These are phyloP conservation scores for Chaetomium tenue DNA, from an alignment of 495 filamentous ascomycete species.

Conservation along the genomic window DNA sequence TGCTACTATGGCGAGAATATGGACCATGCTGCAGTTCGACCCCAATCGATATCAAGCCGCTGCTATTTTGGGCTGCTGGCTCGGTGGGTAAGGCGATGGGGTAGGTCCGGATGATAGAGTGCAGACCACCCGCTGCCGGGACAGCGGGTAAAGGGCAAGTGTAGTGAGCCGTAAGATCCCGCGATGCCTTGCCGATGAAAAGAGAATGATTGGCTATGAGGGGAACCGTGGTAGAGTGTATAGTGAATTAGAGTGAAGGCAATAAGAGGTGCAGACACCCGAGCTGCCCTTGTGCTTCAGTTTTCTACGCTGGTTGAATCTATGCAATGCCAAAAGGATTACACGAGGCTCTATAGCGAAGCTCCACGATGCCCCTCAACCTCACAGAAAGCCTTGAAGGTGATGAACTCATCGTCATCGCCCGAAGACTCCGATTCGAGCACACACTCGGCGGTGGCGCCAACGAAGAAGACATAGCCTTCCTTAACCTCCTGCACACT, in stretches of 20 bases:
- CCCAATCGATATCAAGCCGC: conserved; percentile 3
- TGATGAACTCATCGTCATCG: conserved; percentile 67
- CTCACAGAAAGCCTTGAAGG: conserved; percentile 96
- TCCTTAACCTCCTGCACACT: conserved; percentile 62
- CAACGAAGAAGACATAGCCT: conserved; percentile 89
- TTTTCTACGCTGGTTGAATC: not conserved
- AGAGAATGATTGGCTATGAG: not conserved
- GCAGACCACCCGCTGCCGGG: not conserved
- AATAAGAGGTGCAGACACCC: not conserved
- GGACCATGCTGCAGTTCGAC: not conserved
- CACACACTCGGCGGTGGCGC: conserved; percentile 80
- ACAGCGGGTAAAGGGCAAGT: not conserved
- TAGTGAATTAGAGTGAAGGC: not conserved
- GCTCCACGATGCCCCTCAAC: conserved; percentile 49
- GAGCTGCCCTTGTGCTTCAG: not conserved
- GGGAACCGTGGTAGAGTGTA: not conserved
- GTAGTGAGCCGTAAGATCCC: not conserved
- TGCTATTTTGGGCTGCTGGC: conserved; percentile 3
- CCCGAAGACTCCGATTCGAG: conserved; percentile 62
- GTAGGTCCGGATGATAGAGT: conserved; percentile 10
- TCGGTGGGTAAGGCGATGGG: not conserved
- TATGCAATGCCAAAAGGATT: not conserved
- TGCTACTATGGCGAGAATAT: not conserved
- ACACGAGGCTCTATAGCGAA: conserved; percentile 7
- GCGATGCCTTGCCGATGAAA: not conserved